These are phyloP conservation scores for Phlegmacium glaucopus DNA, from an alignment of 768 basidiomycete species.

Conservation along the genomic window DNA sequence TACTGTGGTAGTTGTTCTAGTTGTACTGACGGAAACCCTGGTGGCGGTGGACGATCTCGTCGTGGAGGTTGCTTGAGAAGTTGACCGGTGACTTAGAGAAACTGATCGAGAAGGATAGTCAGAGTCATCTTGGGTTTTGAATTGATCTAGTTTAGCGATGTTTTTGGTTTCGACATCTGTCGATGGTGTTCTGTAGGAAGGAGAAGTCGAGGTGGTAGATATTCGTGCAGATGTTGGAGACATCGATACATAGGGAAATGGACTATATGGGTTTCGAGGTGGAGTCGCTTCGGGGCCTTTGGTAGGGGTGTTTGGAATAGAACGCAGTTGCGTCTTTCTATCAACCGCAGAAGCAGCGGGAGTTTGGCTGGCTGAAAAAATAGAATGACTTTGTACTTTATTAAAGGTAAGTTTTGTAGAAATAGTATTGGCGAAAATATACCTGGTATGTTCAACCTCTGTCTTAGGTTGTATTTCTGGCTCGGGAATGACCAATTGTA, in stretches of 20 bases:
- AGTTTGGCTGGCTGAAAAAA: not conserved
- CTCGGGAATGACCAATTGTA: conserved; percentile 15
- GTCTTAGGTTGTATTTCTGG: not conserved
- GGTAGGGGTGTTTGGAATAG: not conserved
- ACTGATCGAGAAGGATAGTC: no score
- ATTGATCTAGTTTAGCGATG: no score
- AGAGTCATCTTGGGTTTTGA: no score
- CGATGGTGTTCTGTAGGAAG: no score
- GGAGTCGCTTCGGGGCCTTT: not conserved
- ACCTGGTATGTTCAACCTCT: no score
- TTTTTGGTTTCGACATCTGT: no score
- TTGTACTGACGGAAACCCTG: not conserved
- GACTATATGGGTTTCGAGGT: not conserved
- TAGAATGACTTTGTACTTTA: not conserved
- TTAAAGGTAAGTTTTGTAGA: no score
- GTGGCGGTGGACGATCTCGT: no score
- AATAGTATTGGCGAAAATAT: no score
- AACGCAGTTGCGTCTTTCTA: not conserved
- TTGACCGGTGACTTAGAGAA: not conserved
- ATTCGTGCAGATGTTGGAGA: no score
- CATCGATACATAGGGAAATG: no score
- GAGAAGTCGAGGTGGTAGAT: no score
- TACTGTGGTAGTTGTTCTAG: not conserved
- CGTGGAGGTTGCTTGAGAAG: not conserved
- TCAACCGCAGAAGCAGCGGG: not conserved